Base-by-base conservation (phyloP, 1,139 yeast genomes). In the Candida smagusa region DNA sequence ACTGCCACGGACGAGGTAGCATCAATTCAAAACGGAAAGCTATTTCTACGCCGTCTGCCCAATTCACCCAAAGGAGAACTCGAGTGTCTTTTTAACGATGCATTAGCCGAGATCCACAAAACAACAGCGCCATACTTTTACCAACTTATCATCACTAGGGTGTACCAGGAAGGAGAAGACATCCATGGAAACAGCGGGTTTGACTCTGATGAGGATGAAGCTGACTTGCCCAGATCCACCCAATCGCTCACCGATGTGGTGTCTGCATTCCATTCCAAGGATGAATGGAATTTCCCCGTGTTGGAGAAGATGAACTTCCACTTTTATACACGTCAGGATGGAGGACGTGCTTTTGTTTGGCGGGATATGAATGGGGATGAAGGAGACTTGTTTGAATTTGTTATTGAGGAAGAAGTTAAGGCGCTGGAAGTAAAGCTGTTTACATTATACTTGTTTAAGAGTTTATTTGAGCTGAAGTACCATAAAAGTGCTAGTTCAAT, bases 21-120 rank as follows among this genome's bases (percentile, higher is more conserved):
- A 9, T 72, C 77, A 53, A 73, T 92, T 35, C 88, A 96, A 2
- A 75, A 84, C 1, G 98, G 97, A 6, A 84, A 81, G 59, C 71
- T 92, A 38, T 85, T 73, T 53, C 68, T 90, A 34, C 73, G 85
- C 22, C 69, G 97, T 35, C 72, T 85, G 4, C 86, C 87, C 7
- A 73, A 72, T 11, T 84, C 95, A 6, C 96, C 96, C 9, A 87
- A 87, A 56, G 92, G 96, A 3, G 89, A 81, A 22, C 69, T 81
- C 31, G 97, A 92, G 59, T 89, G 96, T 57, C 71, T 92, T 30
- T 51, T 56, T 57, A 84, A 79, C 45, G 96, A 88, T 50, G 92
- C 96, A 1, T 79, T 79, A 37, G 81, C 90, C 12, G 67, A 81
- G 2, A 79, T 92, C 36, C 72, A 89, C 33, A 77, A 77, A 43